Percentiles rank a stretch among this genome's conserved stretches.
Evolutionary conservation across 805 yeast species (phyloP).

Genomic region (Myxozyma monticola): DNA sequence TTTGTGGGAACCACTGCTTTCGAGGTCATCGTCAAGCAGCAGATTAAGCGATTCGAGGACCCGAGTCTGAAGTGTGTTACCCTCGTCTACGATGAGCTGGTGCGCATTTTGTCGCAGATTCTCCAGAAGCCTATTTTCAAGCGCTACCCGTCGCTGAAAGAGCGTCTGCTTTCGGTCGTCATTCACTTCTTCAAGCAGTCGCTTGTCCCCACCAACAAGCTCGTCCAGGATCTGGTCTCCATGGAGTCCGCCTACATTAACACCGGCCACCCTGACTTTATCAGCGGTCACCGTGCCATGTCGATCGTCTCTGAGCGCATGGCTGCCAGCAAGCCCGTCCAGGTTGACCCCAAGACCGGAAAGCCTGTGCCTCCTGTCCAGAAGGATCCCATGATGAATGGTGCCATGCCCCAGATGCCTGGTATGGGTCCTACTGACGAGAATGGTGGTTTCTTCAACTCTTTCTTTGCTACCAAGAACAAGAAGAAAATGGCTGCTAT

Average conservation of each 20-base stretch:
- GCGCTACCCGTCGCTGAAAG: constrained; percentile 89
- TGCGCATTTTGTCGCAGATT: constrained; percentile 82
- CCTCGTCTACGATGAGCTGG: constrained; percentile 90
- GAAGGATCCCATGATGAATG: constrained; percentile 28
- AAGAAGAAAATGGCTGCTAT: constrained; percentile 90
- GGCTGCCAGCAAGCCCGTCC: constrained; percentile 71
- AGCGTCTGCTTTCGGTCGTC: constrained; percentile 76
- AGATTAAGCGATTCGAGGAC: constrained; percentile 90
- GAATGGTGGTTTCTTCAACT: constrained; percentile 85
- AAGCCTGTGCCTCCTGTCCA: constrained; percentile 55
- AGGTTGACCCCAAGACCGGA: constrained; percentile 86
- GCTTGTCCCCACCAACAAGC: constrained; percentile 78
- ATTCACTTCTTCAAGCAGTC: constrained; percentile 77
- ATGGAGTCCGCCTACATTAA: constrained; percentile 93
- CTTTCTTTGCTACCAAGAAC: constrained; percentile 87
- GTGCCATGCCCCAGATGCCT: constrained; percentile 16
- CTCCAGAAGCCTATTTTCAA: constrained; percentile 76
- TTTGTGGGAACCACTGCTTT: constrained; percentile 98
- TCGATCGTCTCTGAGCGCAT: constrained; percentile 84
- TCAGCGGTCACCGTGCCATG: constrained; percentile 95
- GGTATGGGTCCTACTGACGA: constrained; percentile 48
- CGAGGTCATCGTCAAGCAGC: constrained; percentile 92
- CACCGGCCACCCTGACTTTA: constrained; percentile 95
- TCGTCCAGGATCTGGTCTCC: constrained; percentile 77
- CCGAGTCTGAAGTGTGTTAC: constrained; percentile 87